phyloP scores from a whole-genome alignment of 1,139 yeast species.

The Debaryomyces robertsiae region DNA sequence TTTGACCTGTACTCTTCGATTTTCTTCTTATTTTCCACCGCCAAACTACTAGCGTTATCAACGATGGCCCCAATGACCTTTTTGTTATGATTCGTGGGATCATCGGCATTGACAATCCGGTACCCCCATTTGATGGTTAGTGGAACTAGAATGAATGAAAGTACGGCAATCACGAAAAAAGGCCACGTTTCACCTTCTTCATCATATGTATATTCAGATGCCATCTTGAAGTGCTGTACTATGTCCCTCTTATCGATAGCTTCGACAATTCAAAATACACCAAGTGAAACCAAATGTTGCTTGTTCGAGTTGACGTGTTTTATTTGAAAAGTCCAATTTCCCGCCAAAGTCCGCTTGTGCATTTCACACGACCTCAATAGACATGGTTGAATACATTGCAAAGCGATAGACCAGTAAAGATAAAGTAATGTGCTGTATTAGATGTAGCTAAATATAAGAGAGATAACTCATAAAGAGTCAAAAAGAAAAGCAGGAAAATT shows the following conservation, averaged over 20 bases:
- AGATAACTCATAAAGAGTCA: conserved; percentile 4
- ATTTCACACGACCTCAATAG: conserved; percentile 4
- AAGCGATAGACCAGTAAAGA: no score
- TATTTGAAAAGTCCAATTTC: conserved; percentile 9
- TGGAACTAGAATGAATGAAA: conserved; percentile 66
- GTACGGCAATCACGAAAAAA: conserved; percentile 77
- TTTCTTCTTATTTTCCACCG: conserved; percentile 44
- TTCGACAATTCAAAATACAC: conserved; percentile 6
- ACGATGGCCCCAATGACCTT: conserved; percentile 36
- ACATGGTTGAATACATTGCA: no score
- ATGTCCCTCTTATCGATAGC: conserved; percentile 1
- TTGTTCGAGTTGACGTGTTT: conserved; percentile 12
- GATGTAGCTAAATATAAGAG: conserved; percentile 1
- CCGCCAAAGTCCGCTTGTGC: not conserved
- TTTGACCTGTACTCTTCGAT: conserved; percentile 45
- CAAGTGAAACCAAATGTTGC: conserved; percentile 1
- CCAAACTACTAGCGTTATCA: conserved; percentile 30
- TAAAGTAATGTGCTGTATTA: conserved; percentile 3
- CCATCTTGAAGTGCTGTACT: conserved; percentile 14
- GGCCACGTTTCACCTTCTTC: conserved; percentile 97
- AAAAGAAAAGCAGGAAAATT: conserved; percentile 1
- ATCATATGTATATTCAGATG: conserved; percentile 73
- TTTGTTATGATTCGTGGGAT: conserved; percentile 27
- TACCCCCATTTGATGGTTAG: conserved; percentile 54
- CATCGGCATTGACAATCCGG: conserved; percentile 24